Conservation (phyloP, 1,284 basidiomycete genomes). For the Ustilago lituana region DNA sequence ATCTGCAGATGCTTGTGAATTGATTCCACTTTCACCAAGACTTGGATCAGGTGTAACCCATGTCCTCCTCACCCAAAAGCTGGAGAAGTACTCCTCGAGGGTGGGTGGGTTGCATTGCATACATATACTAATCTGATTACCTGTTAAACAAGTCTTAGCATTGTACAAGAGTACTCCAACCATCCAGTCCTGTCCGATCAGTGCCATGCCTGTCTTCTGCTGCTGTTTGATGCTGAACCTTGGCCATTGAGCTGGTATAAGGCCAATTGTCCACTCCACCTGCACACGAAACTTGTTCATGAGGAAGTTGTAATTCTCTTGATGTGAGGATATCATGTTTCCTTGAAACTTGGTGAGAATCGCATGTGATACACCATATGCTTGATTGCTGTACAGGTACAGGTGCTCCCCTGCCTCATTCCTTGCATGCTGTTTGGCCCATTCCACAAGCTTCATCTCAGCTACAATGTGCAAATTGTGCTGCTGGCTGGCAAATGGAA, state of each 20-base stretch:
- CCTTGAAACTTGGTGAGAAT: no score
- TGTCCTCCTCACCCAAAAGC: neutral
- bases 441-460: no score
- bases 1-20: neutral
- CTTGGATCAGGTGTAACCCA: no score
- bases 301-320: neutral
- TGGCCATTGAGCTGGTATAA: neutral
- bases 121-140: neutral
- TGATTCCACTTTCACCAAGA: neutral
- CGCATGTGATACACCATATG: neutral
- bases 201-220: neutral
- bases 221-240: neutral
- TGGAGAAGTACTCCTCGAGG: neutral
- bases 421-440: neutral
- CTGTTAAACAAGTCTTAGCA: neutral
- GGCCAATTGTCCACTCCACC: neutral
- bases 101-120: no score
- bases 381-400: neutral
- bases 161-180: neutral
- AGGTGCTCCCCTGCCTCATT: neutral
- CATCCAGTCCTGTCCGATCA: neutral
- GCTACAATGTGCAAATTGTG: no score
- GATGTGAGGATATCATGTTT: no score
- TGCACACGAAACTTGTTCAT: conserved; percentile 4
- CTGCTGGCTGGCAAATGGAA: neutral